Base-by-base conservation (phyloP, 2,329 filamentous ascomycete species). In the Pseudocercospora crystallina region DNA sequence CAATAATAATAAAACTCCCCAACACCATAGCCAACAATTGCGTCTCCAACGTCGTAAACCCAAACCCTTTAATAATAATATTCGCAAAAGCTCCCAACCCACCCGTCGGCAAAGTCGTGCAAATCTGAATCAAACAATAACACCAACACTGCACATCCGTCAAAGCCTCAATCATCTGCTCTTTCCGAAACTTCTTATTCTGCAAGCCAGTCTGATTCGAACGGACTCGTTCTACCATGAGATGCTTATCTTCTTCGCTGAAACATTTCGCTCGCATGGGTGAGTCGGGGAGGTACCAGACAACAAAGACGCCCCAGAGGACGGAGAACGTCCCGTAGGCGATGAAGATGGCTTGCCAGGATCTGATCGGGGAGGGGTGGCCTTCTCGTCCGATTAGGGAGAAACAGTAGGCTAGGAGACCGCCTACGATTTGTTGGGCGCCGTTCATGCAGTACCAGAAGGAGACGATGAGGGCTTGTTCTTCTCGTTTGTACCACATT, bases 1-100 rank as follows among this genome's bases (percentile, higher is more conserved):
- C 80, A 41, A 85, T 73, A 54, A 90, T 87, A 60, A 90, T 89
- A 59, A 87, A 87, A 34, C 80, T 81, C 5, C 87, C 87, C 0
- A 89, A 73, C 0, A 89, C 86, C 84, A 90, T 89, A 34, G 85
- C 80, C 17, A 91, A 72, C 1, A 91, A 73, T 69, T 90, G 86
- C 0, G 86, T 89, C 67, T 90, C 72, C 5, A 89, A 73, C 0
- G 74, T 72, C 0, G 72, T 77, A 62, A 90, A 91, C 0, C 84
- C 71, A 51, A 90, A 83, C n/a, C 76, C 75, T 48, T 77, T 80
- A 68, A 90, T 88, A 61, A 91, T 85, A 60, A 90, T 85, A 56
- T 85, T 85, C 47, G 85, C 82, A 64, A 89, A 90, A 0, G 82
- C 83, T 5, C 87, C 86, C 0, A 90, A 78, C 0, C 87, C 86